A percentile compares a stretch with the other conserved stretches of the same genome.
phyloP scores from a whole-genome alignment of 2,329 filamentous ascomycete species.

The Cladosporium sp. region DNA sequence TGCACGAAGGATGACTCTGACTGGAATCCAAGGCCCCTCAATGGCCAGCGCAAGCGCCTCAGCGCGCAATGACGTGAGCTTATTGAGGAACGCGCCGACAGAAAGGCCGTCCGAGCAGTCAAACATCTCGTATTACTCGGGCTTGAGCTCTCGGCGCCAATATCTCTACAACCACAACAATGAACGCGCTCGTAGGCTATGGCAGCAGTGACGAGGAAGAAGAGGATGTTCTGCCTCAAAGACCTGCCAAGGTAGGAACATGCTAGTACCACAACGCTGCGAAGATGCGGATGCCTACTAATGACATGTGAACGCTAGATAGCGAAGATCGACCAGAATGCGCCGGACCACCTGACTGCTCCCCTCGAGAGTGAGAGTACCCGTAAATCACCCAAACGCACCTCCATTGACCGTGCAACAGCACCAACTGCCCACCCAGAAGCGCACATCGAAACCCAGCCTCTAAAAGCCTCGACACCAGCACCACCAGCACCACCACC shows the following conservation, averaged over 20 bases:
- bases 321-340: conserved; percentile 26
- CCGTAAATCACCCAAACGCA: background rate
- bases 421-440: conserved; percentile 15
- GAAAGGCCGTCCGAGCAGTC: conserved; percentile 7
- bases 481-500: background rate
- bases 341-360: conserved; percentile 18
- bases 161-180: conserved; percentile 20
- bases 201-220: conserved; percentile 52
- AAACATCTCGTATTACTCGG: conserved; percentile 6
- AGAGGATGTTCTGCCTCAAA: conserved; percentile 31
- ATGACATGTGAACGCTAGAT: conserved; percentile 35
- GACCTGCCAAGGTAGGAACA: conserved; percentile 42
- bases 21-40: conserved; percentile 9
- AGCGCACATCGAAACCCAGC: conserved; percentile 14
- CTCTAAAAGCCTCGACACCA: conserved; percentile 8
- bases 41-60: conserved; percentile 7
- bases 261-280: conserved; percentile 27
- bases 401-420: background rate
- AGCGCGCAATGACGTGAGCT: conserved; percentile 10
- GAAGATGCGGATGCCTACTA: conserved; percentile 50
- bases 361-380: conserved; percentile 10
- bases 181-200: conserved; percentile 44
- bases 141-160: background rate
- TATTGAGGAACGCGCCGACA: conserved; percentile 9
- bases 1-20: conserved; percentile 17